Conservation (phyloP, 805 yeast species). For the Pichia paraexigua region DNA sequence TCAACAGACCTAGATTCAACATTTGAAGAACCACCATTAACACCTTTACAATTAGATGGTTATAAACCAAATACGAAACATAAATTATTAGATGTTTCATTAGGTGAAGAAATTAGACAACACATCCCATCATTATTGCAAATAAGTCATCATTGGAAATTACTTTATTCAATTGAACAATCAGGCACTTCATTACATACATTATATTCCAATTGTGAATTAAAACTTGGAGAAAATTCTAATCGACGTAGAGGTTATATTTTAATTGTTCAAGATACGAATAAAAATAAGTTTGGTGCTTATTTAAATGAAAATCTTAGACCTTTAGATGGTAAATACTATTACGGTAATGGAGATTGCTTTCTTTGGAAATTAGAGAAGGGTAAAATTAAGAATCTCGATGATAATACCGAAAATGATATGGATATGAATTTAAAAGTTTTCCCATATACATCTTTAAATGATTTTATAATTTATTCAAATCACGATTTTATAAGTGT, state of each 20-base stretch:
- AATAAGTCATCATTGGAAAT: slow-evolving; percentile 66
- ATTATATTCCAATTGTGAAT: slow-evolving; percentile 50
- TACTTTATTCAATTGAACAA: slow-evolving; percentile 81
- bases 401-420: background rate
- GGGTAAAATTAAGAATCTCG: slow-evolving; percentile 27
- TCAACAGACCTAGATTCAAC: background rate
- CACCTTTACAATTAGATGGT: slow-evolving; percentile 53
- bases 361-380: slow-evolving; percentile 76
- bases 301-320: slow-evolving; percentile 66
- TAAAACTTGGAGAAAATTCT: slow-evolving; percentile 32
- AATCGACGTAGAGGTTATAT: slow-evolving; percentile 53
- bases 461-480: slow-evolving; percentile 80
- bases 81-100: slow-evolving; percentile 42
- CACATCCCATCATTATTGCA: slow-evolving; percentile 76
- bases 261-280: slow-evolving; percentile 58
- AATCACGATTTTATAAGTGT: slow-evolving; percentile 69
- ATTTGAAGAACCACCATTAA: slow-evolving; percentile 34
- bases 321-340: slow-evolving; percentile 64
- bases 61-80: slow-evolving; percentile 51
- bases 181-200: slow-evolving; percentile 86
- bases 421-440: slow-evolving; percentile 44
- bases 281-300: slow-evolving; percentile 66
- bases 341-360: slow-evolving; percentile 93
- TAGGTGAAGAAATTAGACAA: slow-evolving; percentile 68
- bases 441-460: slow-evolving; percentile 79